Base-by-base conservation (phyloP, 1,284 basidiomycete species). In the Fomitiporia mediterranea region DNA sequence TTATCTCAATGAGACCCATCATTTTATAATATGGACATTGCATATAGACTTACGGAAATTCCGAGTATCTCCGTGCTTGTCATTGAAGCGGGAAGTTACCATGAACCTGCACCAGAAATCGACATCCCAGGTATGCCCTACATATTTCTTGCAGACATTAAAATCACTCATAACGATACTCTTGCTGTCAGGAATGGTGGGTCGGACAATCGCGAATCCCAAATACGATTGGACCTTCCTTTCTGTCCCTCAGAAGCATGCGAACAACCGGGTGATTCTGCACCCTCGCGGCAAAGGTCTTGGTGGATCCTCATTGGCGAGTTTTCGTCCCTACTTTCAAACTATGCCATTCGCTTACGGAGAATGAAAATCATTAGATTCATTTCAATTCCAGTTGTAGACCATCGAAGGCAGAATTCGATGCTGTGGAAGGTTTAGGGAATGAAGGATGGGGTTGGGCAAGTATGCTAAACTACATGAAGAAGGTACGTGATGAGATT, bases 391-490 rank as follows among this genome's bases (percentile, higher is more conserved):
- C 17, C 6, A 40, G 17, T 6, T 39, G 17, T 17, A 13, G 34
- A 15, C 51, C 51, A 7, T 39, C 51, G 15, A 53, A 53, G 23
- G 44, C 35, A 39, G 51, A 53, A 42, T 25, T 52, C 8, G 51
- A 58, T 32, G 60, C 40, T 11, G 19, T 59, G 4, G 57, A 59
- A 17, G 46, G 17, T 8, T 58, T 59, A 15, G 60, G 57, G 3
- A 61, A 59, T 42, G 37, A 53, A 19, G 60, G 60, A 3, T 61
- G 60, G 60, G 55, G 48, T 9, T 61, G 60, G 59, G 57, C 50
- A 4, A 39, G 30, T 17, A 51, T 46, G 21, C 38, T 38, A 15
- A 40, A 60, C 30, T 60, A 60, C 43, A 27, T 30, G 17, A 50
- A 51, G 52, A 60, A 53, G 43, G 48, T 40, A n/a, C n/a, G 30